Percentiles rank a stretch among this genome's conserved stretches.
Evolutionary conservation across 164 flowering plant species (phyloP).

Genomic region (Vitis riparia): DNA sequence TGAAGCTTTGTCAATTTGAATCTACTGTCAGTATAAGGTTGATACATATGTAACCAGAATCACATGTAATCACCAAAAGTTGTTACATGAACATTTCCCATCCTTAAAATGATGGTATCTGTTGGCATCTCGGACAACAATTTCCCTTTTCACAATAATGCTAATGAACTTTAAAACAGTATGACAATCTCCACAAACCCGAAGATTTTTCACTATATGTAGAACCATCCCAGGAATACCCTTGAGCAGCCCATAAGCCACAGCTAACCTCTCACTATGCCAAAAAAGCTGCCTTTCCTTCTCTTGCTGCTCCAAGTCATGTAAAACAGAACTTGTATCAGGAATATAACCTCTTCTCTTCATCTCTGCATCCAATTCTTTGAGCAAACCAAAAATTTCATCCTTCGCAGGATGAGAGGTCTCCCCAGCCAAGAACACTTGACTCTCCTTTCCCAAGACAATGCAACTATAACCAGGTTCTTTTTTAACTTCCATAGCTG

Average conservation of each 20-base stretch:
- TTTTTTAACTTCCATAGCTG: constrained; percentile 46
- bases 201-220: constrained; percentile 70
- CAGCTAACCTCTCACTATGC: constrained; percentile 85
- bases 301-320: constrained; percentile 71
- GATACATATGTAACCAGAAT: background rate
- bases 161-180: constrained; percentile 55
- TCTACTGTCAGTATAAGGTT: no score
- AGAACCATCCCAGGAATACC: constrained; percentile 57
- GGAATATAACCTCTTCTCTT: constrained; percentile 78
- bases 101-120: constrained; percentile 80
- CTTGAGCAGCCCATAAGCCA: constrained; percentile 77
- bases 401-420: constrained; percentile 55
- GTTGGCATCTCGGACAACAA: constrained; percentile 69
- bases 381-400: constrained; percentile 50
- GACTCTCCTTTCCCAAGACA: constrained; percentile 59
- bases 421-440: constrained; percentile 76
- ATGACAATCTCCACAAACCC: constrained; percentile 82
- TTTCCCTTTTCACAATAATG: constrained; percentile 49
- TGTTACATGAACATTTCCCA: constrained; percentile 73
- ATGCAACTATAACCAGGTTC: constrained; percentile 77
- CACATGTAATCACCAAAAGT: constrained; percentile 54
- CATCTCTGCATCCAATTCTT: constrained; percentile 62
- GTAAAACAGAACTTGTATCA: constrained; percentile 68
- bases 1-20: no score
- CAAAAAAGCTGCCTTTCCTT: constrained; percentile 67